Percentiles rank a stretch among this genome's conserved stretches.
Conservation (phyloP, 345 rosid genomes). For the Citrus mangshanensis region DNA sequence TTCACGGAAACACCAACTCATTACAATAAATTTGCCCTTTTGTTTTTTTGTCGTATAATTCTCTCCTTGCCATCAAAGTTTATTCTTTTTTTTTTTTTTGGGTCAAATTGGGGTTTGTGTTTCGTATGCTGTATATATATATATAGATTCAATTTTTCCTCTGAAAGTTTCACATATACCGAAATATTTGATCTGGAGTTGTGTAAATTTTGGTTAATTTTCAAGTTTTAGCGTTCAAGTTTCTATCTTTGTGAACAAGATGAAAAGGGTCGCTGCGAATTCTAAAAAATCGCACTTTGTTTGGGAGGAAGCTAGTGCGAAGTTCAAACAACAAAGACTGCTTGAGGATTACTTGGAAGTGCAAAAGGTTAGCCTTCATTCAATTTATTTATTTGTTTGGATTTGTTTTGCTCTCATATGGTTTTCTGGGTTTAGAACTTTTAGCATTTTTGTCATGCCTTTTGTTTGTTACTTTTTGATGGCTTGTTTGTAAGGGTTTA, state of each 20-base stretch:
- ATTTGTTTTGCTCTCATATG: neutral
- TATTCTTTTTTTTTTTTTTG: neutral
- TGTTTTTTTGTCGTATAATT: constrained; percentile 1
- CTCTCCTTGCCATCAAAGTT: neutral
- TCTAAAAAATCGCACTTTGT: constrained; percentile 8
- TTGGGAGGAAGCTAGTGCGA: constrained; percentile 18
- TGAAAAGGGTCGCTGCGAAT: constrained; percentile 22
- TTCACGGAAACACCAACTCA: constrained; percentile 11
- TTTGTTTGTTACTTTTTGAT: neutral
- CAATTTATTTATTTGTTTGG: neutral
- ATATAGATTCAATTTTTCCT: neutral
- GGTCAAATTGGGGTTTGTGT: neutral
- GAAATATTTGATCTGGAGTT: neutral
- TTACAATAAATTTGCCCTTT: neutral
- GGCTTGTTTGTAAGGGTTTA: neutral
- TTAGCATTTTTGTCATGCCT: neutral
- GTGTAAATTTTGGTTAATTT: neutral
- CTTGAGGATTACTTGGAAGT: constrained; percentile 34
- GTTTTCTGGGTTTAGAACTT: neutral
- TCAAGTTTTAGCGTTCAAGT: constrained; percentile 1
- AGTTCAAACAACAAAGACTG: constrained; percentile 28
- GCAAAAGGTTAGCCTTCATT: constrained; percentile 31
- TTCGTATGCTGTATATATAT: neutral
- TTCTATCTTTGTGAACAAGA: constrained; percentile 21
- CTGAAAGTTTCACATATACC: neutral